Conservation (phyloP, 257 asterid species). For the Solanum medicagineum region DNA sequence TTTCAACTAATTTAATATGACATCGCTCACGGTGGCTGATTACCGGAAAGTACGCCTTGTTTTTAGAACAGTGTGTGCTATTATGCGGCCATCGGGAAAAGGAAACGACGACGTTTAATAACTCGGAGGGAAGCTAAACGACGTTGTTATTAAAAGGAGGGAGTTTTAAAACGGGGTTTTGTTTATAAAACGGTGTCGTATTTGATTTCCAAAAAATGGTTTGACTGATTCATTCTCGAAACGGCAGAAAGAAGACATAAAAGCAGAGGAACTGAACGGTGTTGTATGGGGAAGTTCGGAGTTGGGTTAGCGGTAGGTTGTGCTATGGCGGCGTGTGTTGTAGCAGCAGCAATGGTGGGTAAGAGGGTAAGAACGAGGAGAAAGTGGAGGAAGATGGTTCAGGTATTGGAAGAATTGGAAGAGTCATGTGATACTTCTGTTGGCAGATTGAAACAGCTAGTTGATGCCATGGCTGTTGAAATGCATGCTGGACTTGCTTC, state of each 20-base stretch:
- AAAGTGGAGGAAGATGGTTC: slow-evolving; percentile 43
- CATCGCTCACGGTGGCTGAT: background rate
- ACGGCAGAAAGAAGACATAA: background rate
- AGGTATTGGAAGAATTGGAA: background rate
- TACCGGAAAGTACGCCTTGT: background rate
- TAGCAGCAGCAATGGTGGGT: slow-evolving; percentile 58
- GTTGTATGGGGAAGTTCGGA: slow-evolving; percentile 45
- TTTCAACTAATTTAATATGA: background rate
- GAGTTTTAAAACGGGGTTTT: slow-evolving; percentile 1
- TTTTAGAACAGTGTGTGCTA: background rate
- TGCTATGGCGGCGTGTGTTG: slow-evolving; percentile 63
- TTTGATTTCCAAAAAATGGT: background rate
- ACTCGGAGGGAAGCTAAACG: background rate
- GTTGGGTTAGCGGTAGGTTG: slow-evolving; percentile 55
- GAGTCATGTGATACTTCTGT: slow-evolving; percentile 48
- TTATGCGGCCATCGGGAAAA: background rate
- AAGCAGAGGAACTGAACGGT: slow-evolving; percentile 1
- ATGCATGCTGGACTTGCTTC: slow-evolving; percentile 97
- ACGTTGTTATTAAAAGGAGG: background rate
- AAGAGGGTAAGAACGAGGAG: slow-evolving; percentile 44
- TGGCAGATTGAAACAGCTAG: slow-evolving; percentile 66
- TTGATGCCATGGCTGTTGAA: slow-evolving; percentile 92
- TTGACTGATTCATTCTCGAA: slow-evolving; percentile 19
- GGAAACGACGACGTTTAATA: background rate
- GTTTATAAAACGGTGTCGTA: background rate